Evolutionary conservation across 768 basidiomycete species (phyloP), one percentile per base, ranked within the genome.

Genomic region (Serendipita sp.): DNA sequence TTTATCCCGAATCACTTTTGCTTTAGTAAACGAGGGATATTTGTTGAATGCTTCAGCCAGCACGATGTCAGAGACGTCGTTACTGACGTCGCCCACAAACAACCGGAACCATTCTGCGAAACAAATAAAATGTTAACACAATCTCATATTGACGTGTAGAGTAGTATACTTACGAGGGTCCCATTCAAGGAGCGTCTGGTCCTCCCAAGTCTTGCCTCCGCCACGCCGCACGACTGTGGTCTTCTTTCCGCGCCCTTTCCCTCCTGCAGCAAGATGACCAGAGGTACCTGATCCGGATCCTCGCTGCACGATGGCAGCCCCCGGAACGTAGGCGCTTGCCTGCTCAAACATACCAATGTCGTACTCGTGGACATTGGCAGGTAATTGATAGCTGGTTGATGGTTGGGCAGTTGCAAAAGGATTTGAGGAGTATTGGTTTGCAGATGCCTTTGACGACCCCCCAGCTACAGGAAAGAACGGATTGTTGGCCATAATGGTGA

Each of bases 181-280:
- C 96, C 96, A 99, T 70, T 99, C 96, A 13, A 97, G 75, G 65
- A 99, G 78, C 2, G 92, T 96, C 75, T 91, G 91, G 73, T 99
- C 96, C 74, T 99, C 96, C 96, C 96, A 99, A 28, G 90, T 86
- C 76, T 92, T 94, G 38, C 96, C 96, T 64, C 82, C 95, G 3
- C 94, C 95, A 75, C 97, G 97, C 63, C 96, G 81, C 56, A 99
- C 75, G 8, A 99, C 96, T 2, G 96, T 99, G 56, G 85, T 86
- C 67, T 95, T 78, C 76, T 97, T 96, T 46, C 89, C 89, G 58
- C 91, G 91, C 73, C 91, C 92, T 0, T 87, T 87, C 2, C 89
- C 89, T 54, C 89, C 89, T 2, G 89, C 82, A 34, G 56, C 56
- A 23, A 60, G 56, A 60, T 60, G 56, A 4, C 5, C 8, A 28